Percentiles rank a stretch among this genome's conserved stretches.
These are phyloP conservation scores for Protomyces lactucae-debilis DNA, from an alignment of 1,139 yeast genomes.

Conservation along the genomic window DNA sequence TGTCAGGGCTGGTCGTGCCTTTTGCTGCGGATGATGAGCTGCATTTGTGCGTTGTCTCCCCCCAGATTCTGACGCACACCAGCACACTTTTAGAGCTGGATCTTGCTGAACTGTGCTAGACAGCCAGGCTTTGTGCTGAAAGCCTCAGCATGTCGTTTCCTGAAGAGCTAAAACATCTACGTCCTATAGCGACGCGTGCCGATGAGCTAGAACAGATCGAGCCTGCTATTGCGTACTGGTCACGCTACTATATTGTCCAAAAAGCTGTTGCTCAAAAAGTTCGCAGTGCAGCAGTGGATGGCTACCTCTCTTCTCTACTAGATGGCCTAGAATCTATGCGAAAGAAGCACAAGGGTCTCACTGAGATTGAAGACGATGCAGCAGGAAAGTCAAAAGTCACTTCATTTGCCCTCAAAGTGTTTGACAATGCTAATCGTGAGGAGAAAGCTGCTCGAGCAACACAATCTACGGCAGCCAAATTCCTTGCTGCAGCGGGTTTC, in stretches of 20 bases:
- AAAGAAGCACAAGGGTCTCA: constrained; percentile 40
- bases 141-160: constrained; percentile 31
- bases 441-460: constrained; percentile 39
- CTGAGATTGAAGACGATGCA: constrained; percentile 54
- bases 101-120: neutral
- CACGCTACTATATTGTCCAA: constrained; percentile 39
- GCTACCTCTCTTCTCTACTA: constrained; percentile 9
- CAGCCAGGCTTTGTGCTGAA: no score
- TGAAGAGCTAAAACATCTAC: constrained; percentile 40
- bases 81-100: neutral
- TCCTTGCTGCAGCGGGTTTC: constrained; percentile 51
- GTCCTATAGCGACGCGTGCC: constrained; percentile 49
- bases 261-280: neutral
- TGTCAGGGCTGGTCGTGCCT: no score
- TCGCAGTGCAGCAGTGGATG: constrained; percentile 4
- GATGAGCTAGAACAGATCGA: constrained; percentile 48
- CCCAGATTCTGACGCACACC: neutral
- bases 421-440: constrained; percentile 51
- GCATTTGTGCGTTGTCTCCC: no score
- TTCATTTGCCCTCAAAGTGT: constrained; percentile 58
- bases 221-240: constrained; percentile 55
- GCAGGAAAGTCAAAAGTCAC: constrained; percentile 56
- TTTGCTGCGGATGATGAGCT: no score
- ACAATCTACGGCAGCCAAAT: constrained; percentile 44
- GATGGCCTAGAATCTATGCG: constrained; percentile 31